Base-by-base conservation (phyloP, 108 stramenopile genomes). In the Cyclotella baltica region DNA sequence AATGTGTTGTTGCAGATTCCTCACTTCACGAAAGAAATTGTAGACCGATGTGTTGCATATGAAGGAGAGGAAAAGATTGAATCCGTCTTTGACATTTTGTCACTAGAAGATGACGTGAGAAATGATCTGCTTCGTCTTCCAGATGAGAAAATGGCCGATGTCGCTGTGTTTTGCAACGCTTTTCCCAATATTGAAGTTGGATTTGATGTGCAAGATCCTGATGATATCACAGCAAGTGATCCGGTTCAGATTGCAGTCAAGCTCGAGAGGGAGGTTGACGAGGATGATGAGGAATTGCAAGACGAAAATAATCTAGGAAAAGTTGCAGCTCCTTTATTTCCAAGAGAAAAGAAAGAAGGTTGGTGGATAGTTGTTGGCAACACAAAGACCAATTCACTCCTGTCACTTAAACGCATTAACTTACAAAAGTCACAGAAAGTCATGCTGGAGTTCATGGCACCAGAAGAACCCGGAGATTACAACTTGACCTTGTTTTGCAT, bases 351-450 rank as follows among this genome's bases (percentile, higher is more conserved):
- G 83, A 90, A 80, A 43, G 99, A 99, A 86, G 93, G 79, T 27
- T 99, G 97, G 96, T 99, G 98, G 98, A 71, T 98, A 37, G 94
- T 98, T 19, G 87, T 99, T 48, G 98, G 97, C 27, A 94, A 98
- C 82, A 85, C 87, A 19, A 86, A 87, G 61, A 88, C 85, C 25
- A 98, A 99, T 80, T 81, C 90, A 37, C 75, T 99, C 13, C 75
- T 96, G 33, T 90, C 95, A 34, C 87, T 99, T 83, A 99, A 99
- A 87, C 88, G 98, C 48, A 88, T 98, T 25, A 96, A 85, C 47
- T 75, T 98, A 66, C 67, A 76, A 50, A 80, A 78, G 28, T 88
- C 81, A 43, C 89, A 88, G 63, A 87, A 87, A 48, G 84, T 96
- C 16, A 78, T 80, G 73, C 82, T 99, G 46, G 93, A 96, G 48